Evolutionary conservation across 352 stramenopile genomes (phyloP).

Genomic region (Phytophthora agathidicida): DNA sequence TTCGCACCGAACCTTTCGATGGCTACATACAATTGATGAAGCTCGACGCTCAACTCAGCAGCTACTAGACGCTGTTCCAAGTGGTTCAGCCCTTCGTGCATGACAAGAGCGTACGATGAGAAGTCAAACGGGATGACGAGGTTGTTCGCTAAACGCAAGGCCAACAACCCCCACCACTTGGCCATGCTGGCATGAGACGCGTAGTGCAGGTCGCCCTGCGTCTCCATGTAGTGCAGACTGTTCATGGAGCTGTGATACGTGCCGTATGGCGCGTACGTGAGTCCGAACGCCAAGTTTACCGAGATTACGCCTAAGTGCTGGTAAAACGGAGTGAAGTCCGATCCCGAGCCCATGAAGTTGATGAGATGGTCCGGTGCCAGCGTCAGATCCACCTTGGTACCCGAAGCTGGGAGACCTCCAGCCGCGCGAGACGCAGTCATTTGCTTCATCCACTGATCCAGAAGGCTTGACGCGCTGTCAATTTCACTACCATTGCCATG

Average conservation of each 20-base stretch:
- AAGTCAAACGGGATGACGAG: conserved; percentile 73
- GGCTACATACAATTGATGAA: conserved; percentile 35
- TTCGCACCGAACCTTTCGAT: conserved; percentile 48
- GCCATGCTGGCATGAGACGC: conserved; percentile 53
- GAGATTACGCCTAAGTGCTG: conserved; percentile 87
- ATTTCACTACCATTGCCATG: no score
- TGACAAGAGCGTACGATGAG: conserved; percentile 66
- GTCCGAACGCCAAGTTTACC: conserved; percentile 37
- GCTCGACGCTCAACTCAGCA: conserved; percentile 37
- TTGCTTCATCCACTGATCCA: conserved; percentile 50
- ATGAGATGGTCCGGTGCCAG: conserved; percentile 59
- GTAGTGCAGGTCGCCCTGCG: conserved; percentile 67
- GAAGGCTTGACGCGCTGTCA: conserved; percentile 35
- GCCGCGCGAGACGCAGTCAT: conserved; percentile 13
- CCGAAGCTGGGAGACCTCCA: no score
- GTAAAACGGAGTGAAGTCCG: conserved; percentile 86
- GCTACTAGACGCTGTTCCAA: conserved; percentile 33
- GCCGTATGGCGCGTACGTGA: conserved; percentile 49
- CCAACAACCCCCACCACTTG: conserved; percentile 68
- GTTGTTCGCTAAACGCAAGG: conserved; percentile 58
- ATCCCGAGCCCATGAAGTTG: conserved; percentile 64
- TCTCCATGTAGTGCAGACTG: conserved; percentile 71
- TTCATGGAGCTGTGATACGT: conserved; percentile 91
- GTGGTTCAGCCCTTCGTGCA: conserved; percentile 48
- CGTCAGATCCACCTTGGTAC: no score